These are phyloP conservation scores for Pelargonium myrrhifolium DNA, from an alignment of 441 rosid genomes.

Conservation along the genomic window DNA sequence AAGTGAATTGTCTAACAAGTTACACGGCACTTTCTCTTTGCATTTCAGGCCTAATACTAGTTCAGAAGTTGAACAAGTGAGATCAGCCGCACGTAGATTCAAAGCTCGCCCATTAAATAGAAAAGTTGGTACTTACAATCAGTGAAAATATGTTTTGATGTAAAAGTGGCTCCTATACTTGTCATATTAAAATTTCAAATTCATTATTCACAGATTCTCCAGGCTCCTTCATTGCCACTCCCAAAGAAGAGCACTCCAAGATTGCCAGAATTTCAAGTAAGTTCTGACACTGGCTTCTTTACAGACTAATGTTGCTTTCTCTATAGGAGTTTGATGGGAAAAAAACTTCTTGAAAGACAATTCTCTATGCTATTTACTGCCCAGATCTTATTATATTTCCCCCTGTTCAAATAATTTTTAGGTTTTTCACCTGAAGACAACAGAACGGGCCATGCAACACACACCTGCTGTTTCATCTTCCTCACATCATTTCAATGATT, in stretches of 20 bases:
- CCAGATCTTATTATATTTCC: conserved; percentile 12
- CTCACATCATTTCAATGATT: conserved; percentile 28
- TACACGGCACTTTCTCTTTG: conserved; percentile 13
- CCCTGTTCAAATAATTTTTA: conserved; percentile 23
- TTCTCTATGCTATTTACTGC: conserved; percentile 3
- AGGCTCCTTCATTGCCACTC: conserved; percentile 68
- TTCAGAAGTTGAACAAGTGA: conserved; percentile 33
- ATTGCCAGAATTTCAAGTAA: conserved; percentile 73
- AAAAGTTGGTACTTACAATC: conserved; percentile 47
- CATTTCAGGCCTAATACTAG: conserved; percentile 56
- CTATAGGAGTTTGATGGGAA: background rate
- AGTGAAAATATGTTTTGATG: conserved; percentile 8
- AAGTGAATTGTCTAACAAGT: conserved; percentile 1
- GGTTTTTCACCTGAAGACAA: conserved; percentile 84
- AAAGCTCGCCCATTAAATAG: conserved; percentile 87
- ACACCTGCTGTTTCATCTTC: conserved; percentile 44
- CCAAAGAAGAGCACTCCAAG: conserved; percentile 64
- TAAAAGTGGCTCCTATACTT: conserved; percentile 5
- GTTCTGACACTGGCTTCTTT: conserved; percentile 18
- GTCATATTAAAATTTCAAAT: conserved; percentile 11
- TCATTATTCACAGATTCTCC: conserved; percentile 55
- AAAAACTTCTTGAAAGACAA: background rate
- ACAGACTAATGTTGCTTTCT: background rate
- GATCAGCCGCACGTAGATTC: conserved; percentile 42
- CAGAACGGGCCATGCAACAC: conserved; percentile 77